A percentile compares a stretch with the other conserved stretches of the same genome.
phyloP scores from a whole-genome alignment of 2,329 filamentous ascomycete genomes.

The Trichocomaceae sp. region DNA sequence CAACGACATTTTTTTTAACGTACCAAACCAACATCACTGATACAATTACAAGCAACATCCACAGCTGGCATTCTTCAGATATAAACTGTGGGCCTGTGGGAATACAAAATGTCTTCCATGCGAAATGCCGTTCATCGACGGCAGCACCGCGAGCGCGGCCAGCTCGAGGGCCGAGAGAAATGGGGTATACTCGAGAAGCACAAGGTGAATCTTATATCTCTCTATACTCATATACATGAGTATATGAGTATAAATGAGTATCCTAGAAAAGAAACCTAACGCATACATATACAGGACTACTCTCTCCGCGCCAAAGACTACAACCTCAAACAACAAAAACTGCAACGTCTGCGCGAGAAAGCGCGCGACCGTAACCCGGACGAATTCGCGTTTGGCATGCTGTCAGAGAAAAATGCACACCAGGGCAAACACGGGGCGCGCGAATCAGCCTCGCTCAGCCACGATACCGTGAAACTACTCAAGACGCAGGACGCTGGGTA shows the following conservation, averaged over 20 bases:
- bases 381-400: constrained; percentile 62
- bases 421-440: constrained; percentile 41
- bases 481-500: constrained; percentile 62
- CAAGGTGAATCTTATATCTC: constrained; percentile 59
- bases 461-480: constrained; percentile 56
- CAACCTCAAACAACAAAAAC: constrained; percentile 54
- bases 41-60: not conserved
- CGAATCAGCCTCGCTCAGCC: constrained; percentile 41
- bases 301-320: constrained; percentile 59
- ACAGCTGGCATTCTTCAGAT: not conserved
- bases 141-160: constrained; percentile 83
- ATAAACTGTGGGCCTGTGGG: no score
- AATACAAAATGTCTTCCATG: constrained; percentile 54
- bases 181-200: constrained; percentile 93
- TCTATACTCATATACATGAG: no score
- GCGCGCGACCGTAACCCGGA: constrained; percentile 57
- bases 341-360: constrained; percentile 54
- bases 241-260: not conserved
- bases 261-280: not conserved
- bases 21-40: not conserved
- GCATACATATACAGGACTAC: constrained; percentile 47
- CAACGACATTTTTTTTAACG: not conserved
- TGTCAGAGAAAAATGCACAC: constrained; percentile 42
- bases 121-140: constrained; percentile 66
- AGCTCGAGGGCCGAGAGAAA: constrained; percentile 73